Base-by-base conservation (phyloP, 106 monocot species). In the Apostasia ramifera region DNA sequence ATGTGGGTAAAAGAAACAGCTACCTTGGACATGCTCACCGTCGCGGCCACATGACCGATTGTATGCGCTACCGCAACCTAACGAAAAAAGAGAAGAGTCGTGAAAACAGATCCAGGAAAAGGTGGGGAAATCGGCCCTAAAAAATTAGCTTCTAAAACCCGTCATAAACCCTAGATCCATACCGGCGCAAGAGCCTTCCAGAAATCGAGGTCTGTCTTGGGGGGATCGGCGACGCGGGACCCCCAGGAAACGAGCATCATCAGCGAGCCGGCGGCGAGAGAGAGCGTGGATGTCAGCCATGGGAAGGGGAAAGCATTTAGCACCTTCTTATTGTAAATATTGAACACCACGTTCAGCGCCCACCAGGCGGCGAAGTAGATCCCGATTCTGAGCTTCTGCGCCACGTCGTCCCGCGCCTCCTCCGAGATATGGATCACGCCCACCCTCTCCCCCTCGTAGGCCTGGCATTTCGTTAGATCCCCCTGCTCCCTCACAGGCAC, bases 301-400 rank as follows among this genome's bases (percentile, higher is more conserved):
- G 95, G 95, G 76, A 68, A 97, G 0, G 95, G 95, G 60, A 86
- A 97, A 2, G 86, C 95, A 63, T 97, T 97, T 5, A 97, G 75
- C 9, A 97, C 95, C 79, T 97, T 97, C 80, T 97, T 97, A 79
- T 97, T 97, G 74, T 97, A 97, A 46, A 97, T 97, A 59, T 97
- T 97, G 80, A 97, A 97, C 9, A 97, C 92, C 52, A 97, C 95
- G 61, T 97, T 97, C 56, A 97, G 70, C 14, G 95, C 86, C 95
- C 95, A 97, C 95, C 95, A 97, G 8, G 84, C 92, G 62, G 86
- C 95, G 47, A 97, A 97, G 67, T 97, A 97, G 41, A 89, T 68
- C 63, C 86, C 88, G 72, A 97, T 97, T 77, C 92, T 97, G 13
- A 79, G 62, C 76, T 75, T 88, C 81, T 85, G 77, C 12, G 86